Conservation (phyloP, 768 basidiomycete species). For the Suillus cothurnatus region DNA sequence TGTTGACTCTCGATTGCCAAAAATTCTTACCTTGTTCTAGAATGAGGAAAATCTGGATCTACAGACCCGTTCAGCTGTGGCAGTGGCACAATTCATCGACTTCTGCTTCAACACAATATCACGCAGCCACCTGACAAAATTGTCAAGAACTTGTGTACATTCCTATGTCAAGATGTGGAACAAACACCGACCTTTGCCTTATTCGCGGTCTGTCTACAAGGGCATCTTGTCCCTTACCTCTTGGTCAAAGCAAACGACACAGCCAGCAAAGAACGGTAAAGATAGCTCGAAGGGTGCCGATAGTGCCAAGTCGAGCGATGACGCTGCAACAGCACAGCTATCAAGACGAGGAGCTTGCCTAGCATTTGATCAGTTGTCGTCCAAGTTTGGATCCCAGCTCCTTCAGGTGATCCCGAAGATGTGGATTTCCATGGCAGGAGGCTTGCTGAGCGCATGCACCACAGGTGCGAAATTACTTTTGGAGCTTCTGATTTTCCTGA, state of each 20-base stretch:
- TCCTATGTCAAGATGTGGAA: constrained; percentile 89
- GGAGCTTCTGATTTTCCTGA: neutral
- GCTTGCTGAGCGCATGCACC: constrained; percentile 67
- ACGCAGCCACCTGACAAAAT: constrained; percentile 93
- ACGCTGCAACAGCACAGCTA: constrained; percentile 63
- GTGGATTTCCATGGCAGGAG: constrained; percentile 91
- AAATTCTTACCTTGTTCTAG: constrained; percentile 39
- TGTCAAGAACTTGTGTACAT: constrained; percentile 95
- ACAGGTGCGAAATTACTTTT: constrained; percentile 48
- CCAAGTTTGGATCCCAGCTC: constrained; percentile 70
- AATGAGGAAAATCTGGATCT: constrained; percentile 88
- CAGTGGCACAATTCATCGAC: constrained; percentile 86
- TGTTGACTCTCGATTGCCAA: neutral
- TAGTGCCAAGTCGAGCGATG: constrained; percentile 48
- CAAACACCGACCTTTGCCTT: constrained; percentile 89
- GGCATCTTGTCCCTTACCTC: constrained; percentile 80
- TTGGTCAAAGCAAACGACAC: constrained; percentile 36
- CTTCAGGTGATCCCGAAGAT: constrained; percentile 86
- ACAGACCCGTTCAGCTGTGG: constrained; percentile 83
- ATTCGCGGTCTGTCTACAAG: constrained; percentile 56
- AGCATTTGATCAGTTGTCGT: constrained; percentile 79
- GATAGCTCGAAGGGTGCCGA: constrained; percentile 45
- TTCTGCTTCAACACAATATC: constrained; percentile 78
- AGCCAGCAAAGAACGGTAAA: constrained; percentile 35
- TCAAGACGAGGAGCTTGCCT: constrained; percentile 84